Evolutionary conservation across 768 basidiomycete species (phyloP).

Genomic region (Mycena maculata): DNA sequence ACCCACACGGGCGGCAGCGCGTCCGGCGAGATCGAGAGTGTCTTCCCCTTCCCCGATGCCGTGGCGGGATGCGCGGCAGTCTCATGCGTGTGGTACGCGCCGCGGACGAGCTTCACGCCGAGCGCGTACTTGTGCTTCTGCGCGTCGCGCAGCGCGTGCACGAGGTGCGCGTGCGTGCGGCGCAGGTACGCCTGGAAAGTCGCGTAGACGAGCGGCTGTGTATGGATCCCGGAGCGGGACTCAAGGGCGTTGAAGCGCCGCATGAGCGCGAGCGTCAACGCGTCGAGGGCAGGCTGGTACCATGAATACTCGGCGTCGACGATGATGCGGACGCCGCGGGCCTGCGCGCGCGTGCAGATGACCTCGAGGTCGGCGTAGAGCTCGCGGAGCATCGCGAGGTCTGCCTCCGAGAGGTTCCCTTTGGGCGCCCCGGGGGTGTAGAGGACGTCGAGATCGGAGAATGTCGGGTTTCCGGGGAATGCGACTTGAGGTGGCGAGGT

Average conservation of each 20-base stretch:
- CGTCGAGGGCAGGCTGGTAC: slow-evolving; percentile 87
- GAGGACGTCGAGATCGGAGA: too few relatives aligned
- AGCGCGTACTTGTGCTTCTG: slow-evolving; percentile 74
- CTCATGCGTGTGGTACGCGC: slow-evolving; percentile 88
- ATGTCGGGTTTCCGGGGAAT: too few relatives aligned
- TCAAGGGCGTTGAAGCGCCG: slow-evolving; percentile 75
- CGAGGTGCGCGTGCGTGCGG: slow-evolving; percentile 78
- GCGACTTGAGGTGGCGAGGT: slow-evolving; percentile 40
- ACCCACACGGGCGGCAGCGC: slow-evolving; percentile 74
- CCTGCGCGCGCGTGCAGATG: slow-evolving; percentile 74
- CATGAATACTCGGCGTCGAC: slow-evolving; percentile 91
- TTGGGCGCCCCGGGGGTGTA: slow-evolving; percentile 31
- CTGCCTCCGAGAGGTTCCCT: slow-evolving; percentile 59
- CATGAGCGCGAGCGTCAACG: slow-evolving; percentile 79
- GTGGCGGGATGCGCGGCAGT: slow-evolving; percentile 62
- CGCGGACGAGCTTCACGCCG: slow-evolving; percentile 90
- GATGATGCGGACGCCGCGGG: slow-evolving; percentile 74
- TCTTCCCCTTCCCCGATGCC: slow-evolving; percentile 31
- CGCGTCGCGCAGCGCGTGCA: slow-evolving; percentile 73
- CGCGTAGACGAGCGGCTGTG: slow-evolving; percentile 81
- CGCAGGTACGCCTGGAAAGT: slow-evolving; percentile 93
- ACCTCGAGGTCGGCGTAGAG: slow-evolving; percentile 71
- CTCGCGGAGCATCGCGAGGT: slow-evolving; percentile 69
- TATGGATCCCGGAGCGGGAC: slow-evolving; percentile 25
- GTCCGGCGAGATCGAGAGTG: slow-evolving; percentile 68